phyloP scores from a whole-genome alignment of 2,329 filamentous ascomycete species.

The Ceratocystis diversiconidia region DNA sequence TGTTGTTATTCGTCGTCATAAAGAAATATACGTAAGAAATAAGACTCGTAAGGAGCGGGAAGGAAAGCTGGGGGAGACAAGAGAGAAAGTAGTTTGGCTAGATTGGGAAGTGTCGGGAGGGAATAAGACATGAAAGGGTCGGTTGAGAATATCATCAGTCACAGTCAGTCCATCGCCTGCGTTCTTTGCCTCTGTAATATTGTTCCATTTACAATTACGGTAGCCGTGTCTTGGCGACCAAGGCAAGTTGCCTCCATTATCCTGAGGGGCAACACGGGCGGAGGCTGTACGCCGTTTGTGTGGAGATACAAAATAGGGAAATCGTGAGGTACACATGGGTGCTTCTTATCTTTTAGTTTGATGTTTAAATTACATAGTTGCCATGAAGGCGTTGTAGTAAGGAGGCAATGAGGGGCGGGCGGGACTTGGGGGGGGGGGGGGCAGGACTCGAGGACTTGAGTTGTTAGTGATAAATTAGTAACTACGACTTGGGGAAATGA shows the following conservation, averaged over 20 bases:
- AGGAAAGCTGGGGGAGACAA: neutral
- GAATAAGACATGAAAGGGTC: neutral
- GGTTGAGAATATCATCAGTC: neutral
- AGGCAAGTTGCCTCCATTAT: neutral
- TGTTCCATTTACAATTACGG: neutral
- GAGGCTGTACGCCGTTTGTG: neutral
- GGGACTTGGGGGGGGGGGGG: no score
- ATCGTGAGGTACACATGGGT: no score
- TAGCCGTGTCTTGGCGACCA: neutral
- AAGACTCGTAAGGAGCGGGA: neutral
- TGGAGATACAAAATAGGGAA: neutral
- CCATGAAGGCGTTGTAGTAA: no score
- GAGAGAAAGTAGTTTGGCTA: neutral
- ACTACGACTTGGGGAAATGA: no score
- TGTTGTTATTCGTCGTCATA: neutral
- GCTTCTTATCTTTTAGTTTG: no score
- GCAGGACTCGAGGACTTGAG: no score
- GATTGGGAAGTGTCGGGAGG: neutral
- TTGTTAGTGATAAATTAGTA: no score
- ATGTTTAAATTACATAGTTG: no score
- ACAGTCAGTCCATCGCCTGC: neutral
- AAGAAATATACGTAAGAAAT: neutral
- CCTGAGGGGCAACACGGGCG: neutral
- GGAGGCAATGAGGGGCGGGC: no score
- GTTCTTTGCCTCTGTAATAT: neutral